Base-by-base conservation (phyloP, 2,329 filamentous ascomycete genomes). In the Penicillium capsulatum region DNA sequence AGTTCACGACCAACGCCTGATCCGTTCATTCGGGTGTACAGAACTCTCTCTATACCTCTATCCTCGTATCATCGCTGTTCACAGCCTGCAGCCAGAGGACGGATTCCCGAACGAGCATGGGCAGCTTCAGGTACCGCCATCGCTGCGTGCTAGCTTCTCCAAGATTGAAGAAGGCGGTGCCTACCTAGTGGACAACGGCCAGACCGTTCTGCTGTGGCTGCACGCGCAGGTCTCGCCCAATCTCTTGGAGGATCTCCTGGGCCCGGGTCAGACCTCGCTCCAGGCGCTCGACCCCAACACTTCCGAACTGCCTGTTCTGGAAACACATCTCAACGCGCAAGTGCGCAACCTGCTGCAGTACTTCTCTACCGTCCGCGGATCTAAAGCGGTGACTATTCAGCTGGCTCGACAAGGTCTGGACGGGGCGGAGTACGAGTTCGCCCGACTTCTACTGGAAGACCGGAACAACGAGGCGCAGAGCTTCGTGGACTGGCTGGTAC, bases 401-500 rank as follows among this genome's bases (percentile, higher is more conserved):
- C 74, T 98, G 33, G 92, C 92, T 6, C 73, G 92, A 42, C 92
- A 97, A 66, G 90, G 90, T 0, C 75, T 97, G 3, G 92, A 98
- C 59, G 92, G 92, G 1, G 87, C 90, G 3, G 92, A 98, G 65
- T 97, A 89, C 58, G 92, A 98, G 66, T 98, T 97, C 71, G 92
- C 92, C 6, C 75, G 90, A 37, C 73, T 94, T 67, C 67, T 98
- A 51, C 81, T 95, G 20, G 92, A 98, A 68, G 92, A 98, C 61
- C 79, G 92, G 50, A 97, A 97, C 65, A 95, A 95, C 53, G 92
- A 98, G 70, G 92, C 92, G 24, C 90, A 94, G 69, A 94, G 86
- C 61, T 98, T 97, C 66, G 92, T 97, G 22, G 92, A 98, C 69
- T 98, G 92, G 92, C 74, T 98, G 58, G 92, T 98, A 42, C 86